Base-by-base conservation (phyloP, 768 basidiomycete genomes). In the Mycena amicta region DNA sequence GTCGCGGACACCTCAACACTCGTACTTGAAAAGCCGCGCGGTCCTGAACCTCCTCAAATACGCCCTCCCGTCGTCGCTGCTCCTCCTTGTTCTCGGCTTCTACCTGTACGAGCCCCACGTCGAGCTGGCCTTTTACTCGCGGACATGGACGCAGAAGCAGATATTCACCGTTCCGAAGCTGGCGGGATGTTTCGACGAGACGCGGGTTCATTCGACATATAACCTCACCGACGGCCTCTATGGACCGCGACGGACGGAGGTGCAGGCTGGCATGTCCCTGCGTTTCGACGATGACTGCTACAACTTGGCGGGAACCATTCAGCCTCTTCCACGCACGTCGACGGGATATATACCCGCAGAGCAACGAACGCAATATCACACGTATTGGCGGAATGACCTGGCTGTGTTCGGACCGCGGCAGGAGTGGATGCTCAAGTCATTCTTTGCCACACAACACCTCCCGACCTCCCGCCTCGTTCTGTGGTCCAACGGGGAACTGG, bases 331-430 rank as follows among this genome's bases (percentile, higher is more conserved):
- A 40, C 54, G 52, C 5, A 47, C 59, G 55, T n/a, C 59, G 49
- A 52, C 46, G 11, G 16, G 29, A 6, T 58, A 60, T 50, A 47
- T 75, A 1, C 68, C 73, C 18, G 68, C 75, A 18, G 79, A 81
- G 15, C 75, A 79, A 20, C 82, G 84, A 20, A 81, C 83, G 13
- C 83, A 86, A 53, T 96, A 86, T 69, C 96, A 98, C 72, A 89
- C 93, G 1, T 98, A 98, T 71, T 98, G 96, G 96, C 81, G 96
- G 15, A 84, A 83, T 56, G 95, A 98, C 75, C 84, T 98, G 39
- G 86, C 87, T 0, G 78, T 87, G 1, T 94, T 98, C 65, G 86
- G 81, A 2, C 79, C 83, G 55, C 81, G 95, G 25, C 95, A 98
- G 67, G 90, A 93, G 68, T 88, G 86, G 77, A 92, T 96, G 81